phyloP scores from a whole-genome alignment of 2,329 filamentous ascomycete genomes.

The Mollisia scopiformis region DNA sequence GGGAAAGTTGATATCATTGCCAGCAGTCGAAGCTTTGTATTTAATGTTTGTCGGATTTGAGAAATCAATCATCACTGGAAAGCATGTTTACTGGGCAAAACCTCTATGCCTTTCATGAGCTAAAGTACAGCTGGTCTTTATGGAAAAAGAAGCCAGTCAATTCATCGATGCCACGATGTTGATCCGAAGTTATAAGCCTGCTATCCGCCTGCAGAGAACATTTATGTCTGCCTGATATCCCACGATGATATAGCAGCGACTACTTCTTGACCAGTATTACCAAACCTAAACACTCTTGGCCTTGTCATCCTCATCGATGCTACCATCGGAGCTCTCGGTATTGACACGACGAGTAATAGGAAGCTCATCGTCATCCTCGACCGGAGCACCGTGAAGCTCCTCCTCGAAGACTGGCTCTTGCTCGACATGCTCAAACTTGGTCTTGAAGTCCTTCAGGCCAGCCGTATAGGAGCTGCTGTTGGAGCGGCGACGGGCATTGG shows the following conservation, averaged over 20 bases:
- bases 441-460: conserved; percentile 80
- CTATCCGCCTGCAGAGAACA: conserved; percentile 29
- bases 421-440: conserved; percentile 93
- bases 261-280: conserved; percentile 14
- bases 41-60: background rate
- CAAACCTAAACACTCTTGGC: conserved; percentile 41
- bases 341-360: conserved; percentile 33
- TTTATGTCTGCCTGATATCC: conserved; percentile 23
- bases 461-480: conserved; percentile 81
- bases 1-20: too few relatives aligned
- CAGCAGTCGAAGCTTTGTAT: background rate
- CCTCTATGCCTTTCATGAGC: conserved; percentile 37
- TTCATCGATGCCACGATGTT: conserved; percentile 24
- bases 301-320: conserved; percentile 41
- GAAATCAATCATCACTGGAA: background rate
- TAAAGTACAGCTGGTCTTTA: conserved; percentile 22
- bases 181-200: conserved; percentile 28
- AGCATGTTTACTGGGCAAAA: conserved; percentile 34
- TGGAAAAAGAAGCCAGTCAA: conserved; percentile 20
- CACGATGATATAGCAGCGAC: conserved; percentile 21
- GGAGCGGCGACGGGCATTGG: conserved; percentile 86
- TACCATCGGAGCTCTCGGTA: conserved; percentile 36
- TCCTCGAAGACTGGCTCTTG: conserved; percentile 93
- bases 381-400: conserved; percentile 69
- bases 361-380: conserved; percentile 31